phyloP scores from a whole-genome alignment of 345 rosid species.

The Euphorbia lathyris region DNA sequence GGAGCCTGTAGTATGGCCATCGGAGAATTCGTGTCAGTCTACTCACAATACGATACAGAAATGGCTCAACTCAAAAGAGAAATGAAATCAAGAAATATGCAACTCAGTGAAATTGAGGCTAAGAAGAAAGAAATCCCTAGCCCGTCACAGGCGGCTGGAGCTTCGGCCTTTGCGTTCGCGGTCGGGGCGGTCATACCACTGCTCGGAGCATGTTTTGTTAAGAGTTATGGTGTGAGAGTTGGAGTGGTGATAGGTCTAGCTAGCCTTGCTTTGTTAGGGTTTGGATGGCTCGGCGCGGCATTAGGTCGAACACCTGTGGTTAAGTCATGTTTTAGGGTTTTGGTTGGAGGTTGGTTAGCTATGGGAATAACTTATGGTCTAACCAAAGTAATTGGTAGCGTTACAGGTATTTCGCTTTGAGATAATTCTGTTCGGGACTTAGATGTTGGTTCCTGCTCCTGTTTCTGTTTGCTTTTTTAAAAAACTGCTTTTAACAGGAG shows the following conservation, averaged over 20 bases:
- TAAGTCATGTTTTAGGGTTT: constrained; percentile 32
- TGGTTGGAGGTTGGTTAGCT: constrained; percentile 49
- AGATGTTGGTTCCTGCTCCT: too few species aligned
- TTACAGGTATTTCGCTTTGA: background rate
- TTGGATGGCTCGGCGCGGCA: constrained; percentile 36
- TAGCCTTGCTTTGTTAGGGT: constrained; percentile 36
- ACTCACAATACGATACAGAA: constrained; percentile 64
- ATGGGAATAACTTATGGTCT: constrained; percentile 42
- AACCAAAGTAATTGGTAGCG: constrained; percentile 27
- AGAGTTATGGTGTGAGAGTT: constrained; percentile 27
- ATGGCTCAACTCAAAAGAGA: constrained; percentile 53
- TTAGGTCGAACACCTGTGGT: constrained; percentile 33
- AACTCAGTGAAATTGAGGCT: constrained; percentile 2
- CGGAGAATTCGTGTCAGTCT: constrained; percentile 82
- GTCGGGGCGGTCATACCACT: constrained; percentile 41
- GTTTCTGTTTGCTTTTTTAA: too few species aligned
- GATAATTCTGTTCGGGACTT: too few species aligned
- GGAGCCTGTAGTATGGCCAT: constrained; percentile 89
- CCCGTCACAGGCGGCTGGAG: constrained; percentile 39
- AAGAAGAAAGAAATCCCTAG: constrained; percentile 32
- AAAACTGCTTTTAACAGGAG: too few species aligned
- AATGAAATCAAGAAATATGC: background rate
- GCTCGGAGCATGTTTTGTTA: constrained; percentile 32
- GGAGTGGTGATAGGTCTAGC: constrained; percentile 30
- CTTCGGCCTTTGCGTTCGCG: constrained; percentile 36